Percentiles rank a stretch among this genome's conserved stretches.
Evolutionary conservation across 139 green algal genomes (phyloP).

Genomic region (Chlamydomonas sp.): DNA sequence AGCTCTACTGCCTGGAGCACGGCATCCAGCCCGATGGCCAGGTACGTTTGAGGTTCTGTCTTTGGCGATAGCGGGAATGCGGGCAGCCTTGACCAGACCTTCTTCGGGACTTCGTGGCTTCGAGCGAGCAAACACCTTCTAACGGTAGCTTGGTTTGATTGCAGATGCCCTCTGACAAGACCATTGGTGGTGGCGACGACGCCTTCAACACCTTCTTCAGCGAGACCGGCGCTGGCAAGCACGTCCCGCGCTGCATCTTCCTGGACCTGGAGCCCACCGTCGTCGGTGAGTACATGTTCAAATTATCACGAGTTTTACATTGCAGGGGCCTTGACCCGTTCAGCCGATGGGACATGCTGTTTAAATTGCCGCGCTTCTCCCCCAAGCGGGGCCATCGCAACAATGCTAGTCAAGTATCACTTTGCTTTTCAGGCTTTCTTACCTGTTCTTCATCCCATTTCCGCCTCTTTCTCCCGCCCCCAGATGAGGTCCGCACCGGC

Average conservation of each 20-base stretch:
- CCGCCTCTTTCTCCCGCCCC: too few species aligned
- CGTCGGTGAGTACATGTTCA: conserved; percentile 74
- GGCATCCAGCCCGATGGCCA: conserved; percentile 97
- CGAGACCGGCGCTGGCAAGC: conserved; percentile 96
- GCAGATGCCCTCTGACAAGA: conserved; percentile 98
- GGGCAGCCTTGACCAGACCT: neutral
- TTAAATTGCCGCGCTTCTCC: too few species aligned
- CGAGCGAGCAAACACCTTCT: neutral
- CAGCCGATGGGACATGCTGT: too few species aligned
- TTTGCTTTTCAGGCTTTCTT: too few species aligned
- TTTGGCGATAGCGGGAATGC: conserved; percentile 52
- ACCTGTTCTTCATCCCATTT: too few species aligned
- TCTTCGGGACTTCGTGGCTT: neutral
- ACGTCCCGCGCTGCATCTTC: conserved; percentile 92
- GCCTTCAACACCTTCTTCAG: conserved; percentile 98
- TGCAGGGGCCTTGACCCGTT: conserved; percentile 43
- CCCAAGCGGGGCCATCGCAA: too few species aligned
- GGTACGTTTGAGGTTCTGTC: too few species aligned
- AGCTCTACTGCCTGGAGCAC: conserved; percentile 99
- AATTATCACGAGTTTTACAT: too few species aligned
- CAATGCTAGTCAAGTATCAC: too few species aligned
- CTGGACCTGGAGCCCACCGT: conserved; percentile 97
- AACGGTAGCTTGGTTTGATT: conserved; percentile 54
- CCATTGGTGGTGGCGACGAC: conserved; percentile 89
- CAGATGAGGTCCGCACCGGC: conserved; percentile 84